phyloP scores from a whole-genome alignment of 1,139 yeast species.

The Magnusiomyces paraingens region DNA sequence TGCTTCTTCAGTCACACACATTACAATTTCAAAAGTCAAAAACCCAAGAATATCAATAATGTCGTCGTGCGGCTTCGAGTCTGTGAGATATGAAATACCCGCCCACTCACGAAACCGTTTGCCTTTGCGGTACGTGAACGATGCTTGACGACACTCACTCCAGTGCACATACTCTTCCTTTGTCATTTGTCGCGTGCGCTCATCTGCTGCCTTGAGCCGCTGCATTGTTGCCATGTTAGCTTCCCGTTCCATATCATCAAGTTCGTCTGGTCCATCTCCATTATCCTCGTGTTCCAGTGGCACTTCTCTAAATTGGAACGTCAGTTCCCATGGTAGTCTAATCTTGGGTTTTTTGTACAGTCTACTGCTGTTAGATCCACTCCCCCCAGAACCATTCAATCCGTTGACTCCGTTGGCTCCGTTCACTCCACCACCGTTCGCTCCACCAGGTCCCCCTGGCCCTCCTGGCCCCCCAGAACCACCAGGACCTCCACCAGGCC shows the following conservation, averaged over 20 bases:
- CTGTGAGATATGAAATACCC: slow-evolving; percentile 75
- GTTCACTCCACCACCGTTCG: slow-evolving; percentile 36
- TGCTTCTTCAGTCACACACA: slow-evolving; percentile 90
- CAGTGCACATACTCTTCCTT: slow-evolving; percentile 96
- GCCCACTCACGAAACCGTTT: slow-evolving; percentile 97
- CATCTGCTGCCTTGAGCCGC: slow-evolving; percentile 87
- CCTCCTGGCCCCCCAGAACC: slow-evolving; percentile 34
- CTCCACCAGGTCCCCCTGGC: slow-evolving; percentile 18
- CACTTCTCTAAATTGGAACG: slow-evolving; percentile 88
- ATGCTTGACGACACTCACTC: slow-evolving; percentile 98
- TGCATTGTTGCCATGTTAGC: slow-evolving; percentile 85
- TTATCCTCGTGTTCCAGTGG: slow-evolving; percentile 79
- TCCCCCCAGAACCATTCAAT: slow-evolving; percentile 36
- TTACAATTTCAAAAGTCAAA: slow-evolving; percentile 91
- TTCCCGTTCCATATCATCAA: slow-evolving; percentile 68
- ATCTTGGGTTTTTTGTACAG: slow-evolving; percentile 67
- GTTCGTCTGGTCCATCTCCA: slow-evolving; percentile 41
- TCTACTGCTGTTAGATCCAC: slow-evolving; percentile 40
- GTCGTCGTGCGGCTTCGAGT: slow-evolving; percentile 91
- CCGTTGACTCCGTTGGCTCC: slow-evolving; percentile 27
- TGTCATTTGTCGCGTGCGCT: slow-evolving; percentile 88
- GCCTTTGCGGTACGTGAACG: slow-evolving; percentile 88
- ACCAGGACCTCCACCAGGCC: slow-evolving; percentile 15
- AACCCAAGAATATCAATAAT: slow-evolving; percentile 94
- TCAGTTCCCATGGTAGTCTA: slow-evolving; percentile 91